Conservation (phyloP, 1,284 basidiomycete species). For the Cryptococcus deneoformans region DNA sequence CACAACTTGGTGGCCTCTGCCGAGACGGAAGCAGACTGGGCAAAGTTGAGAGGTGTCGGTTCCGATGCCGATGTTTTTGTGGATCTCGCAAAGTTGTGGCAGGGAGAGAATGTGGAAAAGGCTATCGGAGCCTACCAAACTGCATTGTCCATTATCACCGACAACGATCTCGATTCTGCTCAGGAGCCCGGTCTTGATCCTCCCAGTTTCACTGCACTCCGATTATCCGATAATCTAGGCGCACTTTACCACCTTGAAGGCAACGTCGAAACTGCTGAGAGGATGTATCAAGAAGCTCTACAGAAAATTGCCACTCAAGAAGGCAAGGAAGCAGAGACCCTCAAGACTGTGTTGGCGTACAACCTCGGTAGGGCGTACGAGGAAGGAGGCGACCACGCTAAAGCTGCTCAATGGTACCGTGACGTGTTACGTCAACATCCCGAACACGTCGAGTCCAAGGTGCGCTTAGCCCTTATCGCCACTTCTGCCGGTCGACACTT, state of each 20-base stretch:
- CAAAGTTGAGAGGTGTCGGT: conserved; percentile 58
- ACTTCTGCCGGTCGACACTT: conserved; percentile 64
- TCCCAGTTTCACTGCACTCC: conserved; percentile 30
- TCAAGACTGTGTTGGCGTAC: conserved; percentile 78
- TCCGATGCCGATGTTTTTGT: conserved; percentile 79
- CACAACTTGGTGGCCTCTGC: conserved; percentile 60
- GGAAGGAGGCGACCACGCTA: conserved; percentile 65
- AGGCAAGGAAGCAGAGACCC: conserved; percentile 54
- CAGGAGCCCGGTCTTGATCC: conserved; percentile 10
- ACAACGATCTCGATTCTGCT: conserved; percentile 20
- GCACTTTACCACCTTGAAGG: conserved; percentile 71
- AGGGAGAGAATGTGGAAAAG: conserved; percentile 70
- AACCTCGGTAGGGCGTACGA: conserved; percentile 88
- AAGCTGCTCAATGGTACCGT: conserved; percentile 78
- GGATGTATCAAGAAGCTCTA: conserved; percentile 53
- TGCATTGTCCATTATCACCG: conserved; percentile 57
- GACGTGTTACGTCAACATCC: conserved; percentile 80
- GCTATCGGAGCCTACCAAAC: conserved; percentile 69
- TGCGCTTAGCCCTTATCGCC: conserved; percentile 78
- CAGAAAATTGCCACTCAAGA: conserved; percentile 50
- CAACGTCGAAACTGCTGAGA: conserved; percentile 52
- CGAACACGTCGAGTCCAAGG: conserved; percentile 92
- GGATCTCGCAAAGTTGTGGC: conserved; percentile 84
- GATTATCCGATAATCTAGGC: conserved; percentile 77
- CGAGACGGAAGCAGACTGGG: conserved; percentile 38